These are phyloP conservation scores for Talaromyces proteolyticus DNA, from an alignment of 495 filamentous ascomycete species.

Conservation along the genomic window DNA sequence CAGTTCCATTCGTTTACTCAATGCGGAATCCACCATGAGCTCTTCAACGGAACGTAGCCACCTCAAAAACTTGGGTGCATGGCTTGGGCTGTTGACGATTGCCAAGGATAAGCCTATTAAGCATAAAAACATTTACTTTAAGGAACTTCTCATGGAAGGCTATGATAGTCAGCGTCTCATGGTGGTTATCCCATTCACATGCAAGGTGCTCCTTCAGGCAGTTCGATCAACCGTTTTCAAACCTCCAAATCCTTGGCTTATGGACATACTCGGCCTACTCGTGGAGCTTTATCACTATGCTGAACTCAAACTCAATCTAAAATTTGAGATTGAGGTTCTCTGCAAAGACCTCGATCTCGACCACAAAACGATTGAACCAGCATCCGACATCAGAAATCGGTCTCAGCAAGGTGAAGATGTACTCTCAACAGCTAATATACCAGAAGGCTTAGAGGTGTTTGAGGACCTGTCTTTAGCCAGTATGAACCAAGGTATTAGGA, in stretches of 20 bases:
- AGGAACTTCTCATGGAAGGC: conserved; percentile 87
- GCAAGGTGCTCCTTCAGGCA: conserved; percentile 84
- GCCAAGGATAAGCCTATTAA: conserved; percentile 94
- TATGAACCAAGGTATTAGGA: conserved; percentile 61
- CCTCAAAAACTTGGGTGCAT: conserved; percentile 84
- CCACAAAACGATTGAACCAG: conserved; percentile 79
- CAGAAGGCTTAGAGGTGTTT: conserved; percentile 70
- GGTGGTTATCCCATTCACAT: conserved; percentile 92
- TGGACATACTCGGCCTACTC: conserved; percentile 85
- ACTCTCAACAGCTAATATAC: conserved; percentile 43
- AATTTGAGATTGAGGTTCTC: conserved; percentile 97
- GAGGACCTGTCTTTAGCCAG: conserved; percentile 70
- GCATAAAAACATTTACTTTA: conserved; percentile 95
- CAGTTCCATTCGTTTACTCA: conserved; percentile 76
- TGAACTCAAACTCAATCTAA: conserved; percentile 91
- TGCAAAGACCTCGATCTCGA: conserved; percentile 88
- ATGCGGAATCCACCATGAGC: conserved; percentile 76
- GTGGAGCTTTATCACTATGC: conserved; percentile 88
- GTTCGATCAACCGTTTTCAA: conserved; percentile 83
- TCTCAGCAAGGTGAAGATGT: conserved; percentile 55
- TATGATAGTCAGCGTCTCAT: conserved; percentile 84
- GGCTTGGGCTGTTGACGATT: conserved; percentile 91
- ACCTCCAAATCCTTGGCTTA: conserved; percentile 93
- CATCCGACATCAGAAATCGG: conserved; percentile 71
- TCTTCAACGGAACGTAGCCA: conserved; percentile 76